Evolutionary conservation across 208 protist species (phyloP), one percentile per base, ranked within the genome.

Genomic region (Acanthamoeba royreba): DNA sequence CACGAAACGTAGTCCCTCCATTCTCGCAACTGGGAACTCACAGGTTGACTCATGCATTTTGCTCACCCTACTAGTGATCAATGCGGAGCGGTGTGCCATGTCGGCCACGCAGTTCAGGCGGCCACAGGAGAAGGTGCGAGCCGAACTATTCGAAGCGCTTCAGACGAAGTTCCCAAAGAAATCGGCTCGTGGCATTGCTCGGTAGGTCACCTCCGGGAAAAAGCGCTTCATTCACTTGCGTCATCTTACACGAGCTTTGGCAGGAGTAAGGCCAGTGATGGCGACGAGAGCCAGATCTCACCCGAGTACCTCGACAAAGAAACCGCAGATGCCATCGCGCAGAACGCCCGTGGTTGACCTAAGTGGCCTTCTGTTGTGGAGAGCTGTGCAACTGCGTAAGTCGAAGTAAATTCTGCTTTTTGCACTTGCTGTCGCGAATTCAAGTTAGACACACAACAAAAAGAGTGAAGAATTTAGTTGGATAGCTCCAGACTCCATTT

Each of bases 31-130:
- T 28, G 25, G 49, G 52, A 28, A 61, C 52, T 28, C 17, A 28
- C 25, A 28, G 17, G 17, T 61, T 61, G 52, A n/a, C n/a, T 61
- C 25, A 61, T n/a, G n/a, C n/a, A n/a, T n/a, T n/a, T n/a, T n/a
- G n/a, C n/a, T n/a, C n/a, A n/a, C n/a, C n/a, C n/a, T n/a, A n/a
- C n/a, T 45, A 86, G 77, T 86, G 42, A 86, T 86, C 40, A 86
- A 86, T n/a, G 77, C 77, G 4, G 77, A 86, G 42, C 77, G 77
- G 42, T 86, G 77, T 33, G 77, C 77, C 38, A 53, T 86, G 77
- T 86, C 77, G 7, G 77, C 77, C 8, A 4, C 77, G 11, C 77
- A 86, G 77, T 86, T 86, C 25, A 4, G 77, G 77, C 40, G 46
- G 42, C 7, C 46, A 8, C 77, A 86, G 46, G 77, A 86, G 43